Evolutionary conservation across 805 yeast genomes (phyloP).

Genomic region (Lachancea cidri): DNA sequence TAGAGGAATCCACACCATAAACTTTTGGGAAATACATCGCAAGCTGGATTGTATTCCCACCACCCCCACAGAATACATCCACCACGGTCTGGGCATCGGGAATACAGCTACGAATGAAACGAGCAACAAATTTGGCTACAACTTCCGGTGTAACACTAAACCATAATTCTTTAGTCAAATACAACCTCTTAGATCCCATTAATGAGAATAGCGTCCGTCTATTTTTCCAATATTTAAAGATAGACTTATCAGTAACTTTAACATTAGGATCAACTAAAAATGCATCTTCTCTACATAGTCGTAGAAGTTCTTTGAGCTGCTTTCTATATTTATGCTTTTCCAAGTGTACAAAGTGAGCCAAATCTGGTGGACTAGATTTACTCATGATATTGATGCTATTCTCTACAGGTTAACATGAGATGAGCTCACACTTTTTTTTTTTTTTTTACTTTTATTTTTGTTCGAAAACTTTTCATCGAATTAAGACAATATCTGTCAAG

Average conservation of each 20-base stretch:
- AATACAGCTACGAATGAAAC: constrained; percentile 45
- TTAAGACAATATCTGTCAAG: no score
- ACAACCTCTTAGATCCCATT: constrained; percentile 59
- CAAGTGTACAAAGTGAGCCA: constrained; percentile 17
- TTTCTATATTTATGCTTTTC: constrained; percentile 17
- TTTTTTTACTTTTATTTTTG: no score
- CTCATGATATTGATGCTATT: not conserved
- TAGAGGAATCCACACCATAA: constrained; percentile 58
- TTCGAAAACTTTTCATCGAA: no score
- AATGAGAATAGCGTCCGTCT: constrained; percentile 56
- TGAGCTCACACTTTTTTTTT: no score
- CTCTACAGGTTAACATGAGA: not conserved
- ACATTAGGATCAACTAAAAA: constrained; percentile 17
- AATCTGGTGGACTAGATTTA: no score
- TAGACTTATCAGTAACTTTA: constrained; percentile 11
- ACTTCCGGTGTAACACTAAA: constrained; percentile 83
- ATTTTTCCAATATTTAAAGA: constrained; percentile 54
- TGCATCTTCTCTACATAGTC: constrained; percentile 12
- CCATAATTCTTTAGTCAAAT: constrained; percentile 72
- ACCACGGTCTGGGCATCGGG: constrained; percentile 45
- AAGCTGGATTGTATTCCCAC: constrained; percentile 79
- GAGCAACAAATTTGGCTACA: constrained; percentile 57
- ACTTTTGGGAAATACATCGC: constrained; percentile 52
- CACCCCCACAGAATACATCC: constrained; percentile 84
- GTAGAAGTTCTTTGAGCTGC: constrained; percentile 15